These are phyloP conservation scores for Candida sanyaensis DNA, from an alignment of 1,139 yeast species.

Conservation along the genomic window DNA sequence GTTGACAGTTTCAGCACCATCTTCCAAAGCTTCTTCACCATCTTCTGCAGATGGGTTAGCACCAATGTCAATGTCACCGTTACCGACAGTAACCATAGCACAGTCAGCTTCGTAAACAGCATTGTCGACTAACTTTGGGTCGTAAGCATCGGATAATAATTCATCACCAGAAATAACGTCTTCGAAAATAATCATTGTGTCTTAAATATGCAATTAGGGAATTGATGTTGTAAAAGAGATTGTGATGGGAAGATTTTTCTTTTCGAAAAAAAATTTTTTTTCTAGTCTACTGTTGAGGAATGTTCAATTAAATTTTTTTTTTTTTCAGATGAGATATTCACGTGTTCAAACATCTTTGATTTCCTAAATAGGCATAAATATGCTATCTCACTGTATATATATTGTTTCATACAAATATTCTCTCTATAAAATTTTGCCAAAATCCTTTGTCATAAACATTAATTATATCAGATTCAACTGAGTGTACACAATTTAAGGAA, in stretches of 20 bases:
- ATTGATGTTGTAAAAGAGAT: slow-evolving; percentile 2
- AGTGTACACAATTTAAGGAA: slow-evolving; percentile 28
- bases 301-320: slow-evolving; percentile 2
- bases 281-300: not conserved
- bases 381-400: not conserved
- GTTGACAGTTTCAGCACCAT: slow-evolving; percentile 87
- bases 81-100: slow-evolving; percentile 80
- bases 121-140: slow-evolving; percentile 78
- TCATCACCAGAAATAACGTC: slow-evolving; percentile 95
- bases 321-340: slow-evolving; percentile 8
- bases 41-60: slow-evolving; percentile 99
- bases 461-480: slow-evolving; percentile 46
- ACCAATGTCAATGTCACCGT: slow-evolving; percentile 94
- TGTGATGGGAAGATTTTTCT: slow-evolving; percentile 4
- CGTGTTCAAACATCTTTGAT: slow-evolving; percentile 10
- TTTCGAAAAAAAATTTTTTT: not conserved
- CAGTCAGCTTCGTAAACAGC: slow-evolving; percentile 98
- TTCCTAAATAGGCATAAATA: slow-evolving; percentile 12
- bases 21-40: slow-evolving; percentile 79
- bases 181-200: slow-evolving; percentile 45
- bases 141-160: slow-evolving; percentile 97
- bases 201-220: slow-evolving; percentile 3
- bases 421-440: slow-evolving; percentile 42
- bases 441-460: slow-evolving; percentile 76
- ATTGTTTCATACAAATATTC: slow-evolving; percentile 6